Evolutionary conservation across 306 rosid species (phyloP), one percentile per base, ranked within the genome.

Genomic region (Cicer pinnatifidum): DNA sequence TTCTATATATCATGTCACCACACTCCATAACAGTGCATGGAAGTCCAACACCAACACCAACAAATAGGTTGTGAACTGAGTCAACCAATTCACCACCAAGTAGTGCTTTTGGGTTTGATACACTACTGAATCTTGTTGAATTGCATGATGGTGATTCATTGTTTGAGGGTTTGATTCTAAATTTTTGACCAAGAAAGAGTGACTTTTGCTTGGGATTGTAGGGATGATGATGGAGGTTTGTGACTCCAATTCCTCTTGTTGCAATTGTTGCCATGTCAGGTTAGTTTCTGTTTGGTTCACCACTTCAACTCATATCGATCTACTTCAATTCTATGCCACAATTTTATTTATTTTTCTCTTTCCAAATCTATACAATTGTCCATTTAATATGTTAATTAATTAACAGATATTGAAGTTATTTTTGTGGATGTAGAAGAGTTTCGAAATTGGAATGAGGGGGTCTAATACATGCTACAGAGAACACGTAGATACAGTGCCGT

Each of bases 11-110:
- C 9, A 94, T 87, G 48, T 94, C 97, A 0, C 98, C 97, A 46
- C 98, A 94, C 92, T 91, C 89, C 98, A 89, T 91, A 3, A 94
- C 98, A 3, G 91, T 91, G 63, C 94, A 94, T 0, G 96, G 97
- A 70, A 91, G 92, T 75, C 97, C 96, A 16, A 94, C 96, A 12
- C 97, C 96, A 44, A 91, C 98, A 8, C 94, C 97, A 52, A 94
- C 75, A 75, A 94, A 89, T 0, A 89, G 85, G 78, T 83, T 76
- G 48, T 82, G 90, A 71, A 84, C 73, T 74, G 83, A 76, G 5
- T 89, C 84, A 61, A 88, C 39, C 82, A 87, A 81, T 76, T 86
- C 91, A 9, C 75, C 82, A 9, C 89, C 87, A 16, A 71, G 43
- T 1, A 79, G 35, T 7, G 67, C 70, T 43, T 64, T 87, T 7